Conservation (phyloP, 78 protist genomes). For the Polysphondylium violaceum region DNA sequence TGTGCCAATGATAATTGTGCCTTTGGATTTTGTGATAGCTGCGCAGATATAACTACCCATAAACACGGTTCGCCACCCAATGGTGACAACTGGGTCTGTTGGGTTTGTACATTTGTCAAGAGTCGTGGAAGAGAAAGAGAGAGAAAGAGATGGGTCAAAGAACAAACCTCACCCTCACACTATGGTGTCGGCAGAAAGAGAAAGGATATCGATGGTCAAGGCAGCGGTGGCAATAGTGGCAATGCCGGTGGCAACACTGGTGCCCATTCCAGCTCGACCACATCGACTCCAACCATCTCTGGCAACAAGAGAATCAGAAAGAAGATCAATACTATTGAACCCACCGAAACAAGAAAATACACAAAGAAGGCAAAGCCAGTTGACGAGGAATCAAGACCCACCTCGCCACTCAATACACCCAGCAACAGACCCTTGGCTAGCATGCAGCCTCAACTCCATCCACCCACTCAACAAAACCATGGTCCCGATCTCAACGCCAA, state of each 20-base stretch:
- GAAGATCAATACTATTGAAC: not conserved
- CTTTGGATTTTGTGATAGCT: conserved; percentile 56
- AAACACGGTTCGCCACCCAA: conserved; percentile 42
- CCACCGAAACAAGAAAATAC: conserved; percentile 16
- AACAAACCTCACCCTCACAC: not conserved
- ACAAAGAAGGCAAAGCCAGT: not conserved
- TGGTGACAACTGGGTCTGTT: conserved; percentile 47
- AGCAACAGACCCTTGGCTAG: conserved; percentile 11
- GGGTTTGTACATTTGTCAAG: conserved; percentile 39
- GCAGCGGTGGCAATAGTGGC: not conserved
- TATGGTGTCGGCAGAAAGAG: conserved; percentile 6
- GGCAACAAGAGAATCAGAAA: conserved; percentile 22
- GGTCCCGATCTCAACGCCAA: not conserved
- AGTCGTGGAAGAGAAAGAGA: conserved; percentile 42
- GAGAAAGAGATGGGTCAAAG: conserved; percentile 68
- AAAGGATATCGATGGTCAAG: not conserved
- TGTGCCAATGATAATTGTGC: conserved; percentile 62
- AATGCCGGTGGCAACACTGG: too few relatives aligned
- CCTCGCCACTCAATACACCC: conserved; percentile 30
- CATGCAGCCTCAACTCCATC: not conserved
- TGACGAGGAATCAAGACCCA: conserved; percentile 8
- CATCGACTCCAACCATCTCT: not conserved
- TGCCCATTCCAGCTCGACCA: not conserved
- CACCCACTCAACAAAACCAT: not conserved
- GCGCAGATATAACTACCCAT: conserved; percentile 13